Evolutionary conservation across 208 protist genomes (phyloP).

Genomic region (Blechomonas ayalai): DNA sequence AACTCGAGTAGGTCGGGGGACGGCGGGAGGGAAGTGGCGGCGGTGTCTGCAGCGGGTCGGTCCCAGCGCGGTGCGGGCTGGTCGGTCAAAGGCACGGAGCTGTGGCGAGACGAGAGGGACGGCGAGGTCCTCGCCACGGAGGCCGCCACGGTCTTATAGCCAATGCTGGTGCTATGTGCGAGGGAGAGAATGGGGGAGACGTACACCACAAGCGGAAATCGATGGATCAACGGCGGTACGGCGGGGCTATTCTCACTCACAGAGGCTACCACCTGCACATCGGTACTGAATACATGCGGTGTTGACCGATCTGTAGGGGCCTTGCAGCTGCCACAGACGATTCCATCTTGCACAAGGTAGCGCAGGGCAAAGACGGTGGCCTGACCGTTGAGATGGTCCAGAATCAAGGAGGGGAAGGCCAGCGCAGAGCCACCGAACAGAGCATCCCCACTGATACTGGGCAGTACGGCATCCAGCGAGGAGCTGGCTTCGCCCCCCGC

Average conservation of each 20-base stretch:
- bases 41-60: neutral
- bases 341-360: no score
- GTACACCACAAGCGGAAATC: constrained; percentile 39
- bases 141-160: constrained; percentile 52
- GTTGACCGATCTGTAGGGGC: no score
- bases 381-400: constrained; percentile 30
- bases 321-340: no score
- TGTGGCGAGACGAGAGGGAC: constrained; percentile 10
- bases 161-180: constrained; percentile 35
- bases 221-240: constrained; percentile 21
- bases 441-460: constrained; percentile 14
- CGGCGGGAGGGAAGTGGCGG: constrained; percentile 2
- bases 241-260: constrained; percentile 25
- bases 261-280: constrained; percentile 37
- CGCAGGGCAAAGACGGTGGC: constrained; percentile 3
- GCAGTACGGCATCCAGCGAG: constrained; percentile 24
- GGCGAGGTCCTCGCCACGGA: constrained; percentile 16
- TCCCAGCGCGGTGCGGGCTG: neutral
- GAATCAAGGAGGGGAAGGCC: constrained; percentile 31
- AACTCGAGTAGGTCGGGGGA: constrained; percentile 11
- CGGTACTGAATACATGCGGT: no score
- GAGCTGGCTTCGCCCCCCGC: constrained; percentile 2
- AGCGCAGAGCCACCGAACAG: constrained; percentile 35
- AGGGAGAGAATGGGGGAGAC: constrained; percentile 27
- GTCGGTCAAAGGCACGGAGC: constrained; percentile 4